Evolutionary conservation across 2,329 filamentous ascomycete genomes (phyloP).

Genomic region (Colletotrichum tanaceti): DNA sequence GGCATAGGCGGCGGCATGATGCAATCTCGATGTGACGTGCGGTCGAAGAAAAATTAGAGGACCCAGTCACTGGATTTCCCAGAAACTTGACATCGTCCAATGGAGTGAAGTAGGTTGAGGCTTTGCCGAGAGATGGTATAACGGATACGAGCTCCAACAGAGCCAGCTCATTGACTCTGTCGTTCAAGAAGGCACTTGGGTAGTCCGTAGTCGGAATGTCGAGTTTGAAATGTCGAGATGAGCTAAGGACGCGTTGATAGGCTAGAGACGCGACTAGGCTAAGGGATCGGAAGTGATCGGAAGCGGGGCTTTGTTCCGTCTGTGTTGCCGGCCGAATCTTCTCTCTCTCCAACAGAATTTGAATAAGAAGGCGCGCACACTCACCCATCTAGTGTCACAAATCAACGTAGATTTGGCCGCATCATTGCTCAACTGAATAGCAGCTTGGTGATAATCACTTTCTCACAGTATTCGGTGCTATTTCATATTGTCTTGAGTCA

Average conservation of each 20-base stretch:
- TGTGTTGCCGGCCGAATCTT: background rate
- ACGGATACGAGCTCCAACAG: too few species aligned
- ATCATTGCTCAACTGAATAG: background rate
- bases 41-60: background rate
- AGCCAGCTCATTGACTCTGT: background rate
- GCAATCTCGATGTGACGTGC: background rate
- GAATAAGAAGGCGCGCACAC: too few species aligned
- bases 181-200: background rate
- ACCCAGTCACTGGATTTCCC: background rate
- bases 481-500: background rate
- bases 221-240: background rate
- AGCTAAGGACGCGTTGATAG: conserved; percentile 26
- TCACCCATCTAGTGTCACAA: background rate
- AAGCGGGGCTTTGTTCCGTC: conserved; percentile 24
- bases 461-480: background rate
- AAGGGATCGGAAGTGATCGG: background rate
- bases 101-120: background rate
- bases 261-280: conserved; percentile 14
- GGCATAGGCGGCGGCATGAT: conserved; percentile 21
- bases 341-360: background rate
- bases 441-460: background rate
- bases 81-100: background rate
- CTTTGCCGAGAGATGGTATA: too few species aligned
- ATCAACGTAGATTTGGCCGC: background rate
- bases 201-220: background rate